phyloP scores from a whole-genome alignment of 768 basidiomycete species.

The Daedalea quercina region DNA sequence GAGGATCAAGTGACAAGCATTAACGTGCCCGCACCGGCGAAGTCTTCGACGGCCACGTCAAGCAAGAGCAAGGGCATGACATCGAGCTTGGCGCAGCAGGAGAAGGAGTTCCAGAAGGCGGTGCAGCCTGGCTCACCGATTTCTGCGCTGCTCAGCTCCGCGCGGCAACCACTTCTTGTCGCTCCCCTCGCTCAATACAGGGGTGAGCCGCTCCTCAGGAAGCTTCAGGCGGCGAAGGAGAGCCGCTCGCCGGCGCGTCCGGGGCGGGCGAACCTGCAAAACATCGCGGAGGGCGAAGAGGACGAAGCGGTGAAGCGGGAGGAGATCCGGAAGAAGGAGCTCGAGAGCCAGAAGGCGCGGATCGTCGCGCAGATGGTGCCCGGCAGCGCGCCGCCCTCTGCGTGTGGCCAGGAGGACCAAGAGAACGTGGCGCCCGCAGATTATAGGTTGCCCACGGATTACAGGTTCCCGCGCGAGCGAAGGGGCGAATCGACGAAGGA shows the following conservation, averaged over 20 bases:
- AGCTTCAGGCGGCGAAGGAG: conserved; percentile 45
- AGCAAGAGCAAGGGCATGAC: conserved; percentile 35
- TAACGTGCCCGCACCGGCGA: conserved; percentile 30
- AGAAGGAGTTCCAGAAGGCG: conserved; percentile 95
- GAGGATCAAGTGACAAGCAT: conserved; percentile 46
- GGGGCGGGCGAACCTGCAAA: conserved; percentile 36
- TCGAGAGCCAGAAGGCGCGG: conserved; percentile 87
- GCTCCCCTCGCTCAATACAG: conserved; percentile 30
- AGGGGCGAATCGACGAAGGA: conserved; percentile 11
- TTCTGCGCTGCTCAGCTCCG: conserved; percentile 82
- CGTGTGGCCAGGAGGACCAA: conserved; percentile 20
- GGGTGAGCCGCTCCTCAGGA: conserved; percentile 42
- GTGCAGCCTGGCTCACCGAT: conserved; percentile 95
- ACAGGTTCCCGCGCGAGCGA: conserved; percentile 15
- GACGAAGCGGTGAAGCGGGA: conserved; percentile 33
- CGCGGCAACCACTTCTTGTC: conserved; percentile 80
- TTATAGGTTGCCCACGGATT: conserved; percentile 13
- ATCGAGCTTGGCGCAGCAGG: conserved; percentile 72
- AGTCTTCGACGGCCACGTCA: conserved; percentile 10
- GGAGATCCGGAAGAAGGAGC: conserved; percentile 54
- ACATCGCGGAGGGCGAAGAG: conserved; percentile 34
- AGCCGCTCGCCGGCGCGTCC: conserved; percentile 50
- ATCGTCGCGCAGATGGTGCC: conserved; percentile 92
- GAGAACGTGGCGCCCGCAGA: conserved; percentile 29
- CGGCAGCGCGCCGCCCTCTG: conserved; percentile 29